phyloP scores from a whole-genome alignment of 2,329 filamentous ascomycete genomes.

The Epicoccum nigrum region DNA sequence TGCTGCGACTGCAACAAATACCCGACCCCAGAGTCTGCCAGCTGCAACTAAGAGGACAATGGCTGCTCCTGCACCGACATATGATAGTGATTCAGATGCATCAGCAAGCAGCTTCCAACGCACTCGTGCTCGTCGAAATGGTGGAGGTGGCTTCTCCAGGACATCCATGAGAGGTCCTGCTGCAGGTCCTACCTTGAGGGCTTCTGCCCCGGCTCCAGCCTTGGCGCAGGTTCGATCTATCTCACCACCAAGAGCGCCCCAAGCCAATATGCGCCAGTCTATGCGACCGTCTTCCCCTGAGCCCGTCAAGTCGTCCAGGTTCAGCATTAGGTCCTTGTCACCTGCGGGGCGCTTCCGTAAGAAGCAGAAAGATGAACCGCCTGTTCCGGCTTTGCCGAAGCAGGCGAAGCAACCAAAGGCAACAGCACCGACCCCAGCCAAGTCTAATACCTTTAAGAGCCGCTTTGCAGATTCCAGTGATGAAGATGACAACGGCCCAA shows the following conservation, averaged over 20 bases:
- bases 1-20: conserved; percentile 23
- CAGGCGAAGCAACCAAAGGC: conserved; percentile 28
- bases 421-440: conserved; percentile 24
- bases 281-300: conserved; percentile 43
- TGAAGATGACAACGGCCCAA: conserved; percentile 47
- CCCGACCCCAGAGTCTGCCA: conserved; percentile 38
- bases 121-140: conserved; percentile 49
- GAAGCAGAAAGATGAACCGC: conserved; percentile 24
- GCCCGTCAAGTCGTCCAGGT: conserved; percentile 58
- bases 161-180: conserved; percentile 69
- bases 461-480: conserved; percentile 77
- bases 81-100: conserved; percentile 53
- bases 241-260: conserved; percentile 40
- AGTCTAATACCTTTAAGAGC: conserved; percentile 39
- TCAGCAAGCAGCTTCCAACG: conserved; percentile 79
- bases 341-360: conserved; percentile 64
- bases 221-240: conserved; percentile 47
- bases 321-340: conserved; percentile 74
- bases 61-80: conserved; percentile 35
- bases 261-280: conserved; percentile 38
- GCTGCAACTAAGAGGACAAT: conserved; percentile 22
- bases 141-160: conserved; percentile 64
- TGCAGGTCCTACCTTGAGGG: conserved; percentile 40
- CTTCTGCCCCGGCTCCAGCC: conserved; percentile 24
- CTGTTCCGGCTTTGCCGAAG: conserved; percentile 4